These are phyloP conservation scores for Aspergillus japonicus DNA, from an alignment of 2,329 filamentous ascomycete species.

Conservation along the genomic window DNA sequence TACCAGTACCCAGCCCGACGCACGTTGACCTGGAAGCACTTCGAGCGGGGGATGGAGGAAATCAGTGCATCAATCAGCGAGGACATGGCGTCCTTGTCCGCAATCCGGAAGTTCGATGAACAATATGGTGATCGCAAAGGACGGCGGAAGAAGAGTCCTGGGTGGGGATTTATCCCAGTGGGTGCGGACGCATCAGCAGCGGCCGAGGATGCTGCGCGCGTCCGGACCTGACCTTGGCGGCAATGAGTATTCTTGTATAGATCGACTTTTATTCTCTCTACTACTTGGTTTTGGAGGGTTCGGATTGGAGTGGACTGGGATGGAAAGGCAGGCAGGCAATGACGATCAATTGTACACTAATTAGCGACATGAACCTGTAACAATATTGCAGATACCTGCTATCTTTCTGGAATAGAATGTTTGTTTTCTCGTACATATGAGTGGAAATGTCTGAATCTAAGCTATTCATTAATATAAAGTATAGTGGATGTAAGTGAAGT, in stretches of 20 bases:
- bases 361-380: slow-evolving; percentile 32
- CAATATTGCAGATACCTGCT: slow-evolving; percentile 20
- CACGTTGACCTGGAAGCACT: slow-evolving; percentile 67
- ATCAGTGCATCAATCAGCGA: slow-evolving; percentile 91
- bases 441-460: background rate
- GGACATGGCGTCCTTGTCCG: slow-evolving; percentile 82
- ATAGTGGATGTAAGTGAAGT: too few relatives aligned
- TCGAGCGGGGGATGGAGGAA: slow-evolving; percentile 80
- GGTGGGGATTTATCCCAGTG: slow-evolving; percentile 52
- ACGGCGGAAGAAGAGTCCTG: slow-evolving; percentile 58
- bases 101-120: slow-evolving; percentile 93
- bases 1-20: slow-evolving; percentile 69
- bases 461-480: too few relatives aligned
- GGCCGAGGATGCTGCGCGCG: slow-evolving; percentile 40
- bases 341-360: slow-evolving; percentile 24
- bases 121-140: slow-evolving; percentile 82
- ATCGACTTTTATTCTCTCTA: slow-evolving; percentile 2
- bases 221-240: slow-evolving; percentile 35
- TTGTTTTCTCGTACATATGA: background rate
- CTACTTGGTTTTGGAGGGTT: slow-evolving; percentile 2
- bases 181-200: slow-evolving; percentile 30
- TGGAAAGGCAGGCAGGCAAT: background rate
- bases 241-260: slow-evolving; percentile 7
- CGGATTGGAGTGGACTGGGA: slow-evolving; percentile 10
- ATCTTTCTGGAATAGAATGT: background rate